A percentile compares a stretch with the other conserved stretches of the same genome.
Conservation (phyloP, 352 stramenopile species). For the Globisporangium barbulae region DNA sequence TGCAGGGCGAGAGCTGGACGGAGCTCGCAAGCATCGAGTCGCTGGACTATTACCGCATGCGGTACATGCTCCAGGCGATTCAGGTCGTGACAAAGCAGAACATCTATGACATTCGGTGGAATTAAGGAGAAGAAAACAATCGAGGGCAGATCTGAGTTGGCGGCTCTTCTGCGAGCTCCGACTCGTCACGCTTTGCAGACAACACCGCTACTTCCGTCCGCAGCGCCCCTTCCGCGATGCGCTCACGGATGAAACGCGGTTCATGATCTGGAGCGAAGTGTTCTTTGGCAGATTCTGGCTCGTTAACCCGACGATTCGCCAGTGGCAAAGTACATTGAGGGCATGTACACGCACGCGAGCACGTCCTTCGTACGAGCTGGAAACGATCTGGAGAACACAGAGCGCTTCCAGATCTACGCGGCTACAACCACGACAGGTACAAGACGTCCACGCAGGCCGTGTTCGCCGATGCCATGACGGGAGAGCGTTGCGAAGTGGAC, state of each 20-base stretch:
- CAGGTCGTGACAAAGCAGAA: conserved; percentile 12
- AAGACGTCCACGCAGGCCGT: background rate
- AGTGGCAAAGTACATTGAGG: background rate
- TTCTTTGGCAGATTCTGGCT: background rate
- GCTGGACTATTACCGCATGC: conserved; percentile 13
- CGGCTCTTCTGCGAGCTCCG: background rate
- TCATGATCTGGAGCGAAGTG: background rate
- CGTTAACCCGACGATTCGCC: background rate
- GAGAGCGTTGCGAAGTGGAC: background rate
- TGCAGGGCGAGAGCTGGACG: conserved; percentile 3
- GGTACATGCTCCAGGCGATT: conserved; percentile 15
- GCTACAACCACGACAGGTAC: background rate
- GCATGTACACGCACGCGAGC: background rate
- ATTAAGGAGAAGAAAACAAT: background rate
- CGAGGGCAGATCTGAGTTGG: background rate
- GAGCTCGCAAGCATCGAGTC: background rate
- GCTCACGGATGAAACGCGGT: background rate
- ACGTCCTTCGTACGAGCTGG: background rate
- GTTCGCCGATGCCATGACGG: background rate
- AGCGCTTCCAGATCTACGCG: background rate
- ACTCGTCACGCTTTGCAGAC: background rate
- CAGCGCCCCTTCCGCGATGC: background rate
- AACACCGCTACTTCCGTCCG: background rate
- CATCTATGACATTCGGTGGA: background rate
- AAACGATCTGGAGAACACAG: background rate